Conservation (phyloP, 208 protist genomes). For the Leishmania turanica region DNA sequence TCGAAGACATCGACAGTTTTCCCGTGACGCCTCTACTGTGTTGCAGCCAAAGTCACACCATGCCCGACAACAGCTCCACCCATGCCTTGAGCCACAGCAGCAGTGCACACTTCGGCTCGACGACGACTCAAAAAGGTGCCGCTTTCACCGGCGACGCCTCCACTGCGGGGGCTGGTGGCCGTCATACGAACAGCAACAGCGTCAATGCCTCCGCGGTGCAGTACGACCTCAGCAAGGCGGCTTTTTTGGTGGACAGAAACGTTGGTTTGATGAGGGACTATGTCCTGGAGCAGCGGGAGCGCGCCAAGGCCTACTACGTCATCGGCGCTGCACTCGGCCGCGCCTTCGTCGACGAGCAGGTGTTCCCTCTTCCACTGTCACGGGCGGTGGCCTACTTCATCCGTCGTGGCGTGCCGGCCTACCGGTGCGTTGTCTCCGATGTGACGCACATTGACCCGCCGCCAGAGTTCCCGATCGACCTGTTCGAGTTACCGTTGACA, state of each 20-base stretch:
- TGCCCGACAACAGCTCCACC: slow-evolving; percentile 13
- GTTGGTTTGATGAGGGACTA: slow-evolving; percentile 43
- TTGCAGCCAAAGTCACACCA: slow-evolving; percentile 6
- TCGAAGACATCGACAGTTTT: slow-evolving; percentile 17
- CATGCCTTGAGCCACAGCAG: not conserved
- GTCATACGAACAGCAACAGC: not conserved
- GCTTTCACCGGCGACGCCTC: not conserved
- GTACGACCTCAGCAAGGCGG: slow-evolving; percentile 14
- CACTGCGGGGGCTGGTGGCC: no score
- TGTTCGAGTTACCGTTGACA: slow-evolving; percentile 59
- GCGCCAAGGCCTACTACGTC: slow-evolving; percentile 59
- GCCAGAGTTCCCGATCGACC: slow-evolving; percentile 62
- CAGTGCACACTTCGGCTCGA: not conserved
- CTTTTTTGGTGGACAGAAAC: slow-evolving; percentile 27
- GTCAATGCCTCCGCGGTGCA: not conserved
- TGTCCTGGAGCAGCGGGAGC: slow-evolving; percentile 45
- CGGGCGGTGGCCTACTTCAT: slow-evolving; percentile 76
- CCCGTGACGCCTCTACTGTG: slow-evolving; percentile 21
- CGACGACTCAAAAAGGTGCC: not conserved
- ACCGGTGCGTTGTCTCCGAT: slow-evolving; percentile 29
- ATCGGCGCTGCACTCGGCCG: slow-evolving; percentile 80
- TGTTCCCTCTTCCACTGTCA: slow-evolving; percentile 77
- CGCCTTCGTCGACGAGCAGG: slow-evolving; percentile 76
- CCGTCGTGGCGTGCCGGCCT: slow-evolving; percentile 43
- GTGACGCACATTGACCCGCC: slow-evolving; percentile 24